Conservation (phyloP, 2,329 filamentous ascomycete species). For the Sporothrix inflata region DNA sequence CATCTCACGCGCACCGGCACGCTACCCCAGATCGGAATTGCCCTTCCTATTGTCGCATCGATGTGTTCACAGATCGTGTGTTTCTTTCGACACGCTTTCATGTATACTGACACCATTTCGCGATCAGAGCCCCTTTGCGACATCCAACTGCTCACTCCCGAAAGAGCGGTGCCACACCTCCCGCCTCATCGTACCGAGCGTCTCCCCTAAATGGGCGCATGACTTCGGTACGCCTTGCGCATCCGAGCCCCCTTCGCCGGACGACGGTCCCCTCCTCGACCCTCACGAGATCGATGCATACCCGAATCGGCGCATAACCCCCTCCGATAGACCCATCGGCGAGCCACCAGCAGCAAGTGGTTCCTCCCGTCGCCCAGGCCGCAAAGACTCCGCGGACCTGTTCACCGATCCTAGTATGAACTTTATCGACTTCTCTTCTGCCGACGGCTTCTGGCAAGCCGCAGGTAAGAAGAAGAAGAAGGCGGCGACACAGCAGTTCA, state of each 20-base stretch:
- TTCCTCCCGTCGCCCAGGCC: conserved; percentile 8
- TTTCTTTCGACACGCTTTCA: background rate
- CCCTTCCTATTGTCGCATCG: background rate
- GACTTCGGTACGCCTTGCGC: conserved; percentile 6
- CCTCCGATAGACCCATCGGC: conserved; percentile 8
- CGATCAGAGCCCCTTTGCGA: conserved; percentile 20
- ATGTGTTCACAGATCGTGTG: background rate
- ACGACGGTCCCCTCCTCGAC: conserved; percentile 32
- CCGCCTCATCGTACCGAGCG: conserved; percentile 37
- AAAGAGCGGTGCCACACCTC: background rate
- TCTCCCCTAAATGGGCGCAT: conserved; percentile 39
- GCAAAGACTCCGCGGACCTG: conserved; percentile 41
- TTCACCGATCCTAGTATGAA: conserved; percentile 52
- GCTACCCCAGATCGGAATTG: background rate
- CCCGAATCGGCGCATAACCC: conserved; percentile 23
- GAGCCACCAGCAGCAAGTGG: conserved; percentile 12
- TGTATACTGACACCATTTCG: background rate
- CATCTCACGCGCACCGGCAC: conserved; percentile 5
- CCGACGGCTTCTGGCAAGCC: conserved; percentile 58
- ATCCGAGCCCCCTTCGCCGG: conserved; percentile 30
- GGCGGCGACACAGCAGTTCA: conserved; percentile 41
- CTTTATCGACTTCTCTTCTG: conserved; percentile 60
- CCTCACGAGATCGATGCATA: conserved; percentile 34
- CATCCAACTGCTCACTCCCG: background rate
- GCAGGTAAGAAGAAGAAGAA: conserved; percentile 60